These are phyloP conservation scores for Diplodia sapinea DNA, from an alignment of 2,329 filamentous ascomycete genomes.

Conservation along the genomic window DNA sequence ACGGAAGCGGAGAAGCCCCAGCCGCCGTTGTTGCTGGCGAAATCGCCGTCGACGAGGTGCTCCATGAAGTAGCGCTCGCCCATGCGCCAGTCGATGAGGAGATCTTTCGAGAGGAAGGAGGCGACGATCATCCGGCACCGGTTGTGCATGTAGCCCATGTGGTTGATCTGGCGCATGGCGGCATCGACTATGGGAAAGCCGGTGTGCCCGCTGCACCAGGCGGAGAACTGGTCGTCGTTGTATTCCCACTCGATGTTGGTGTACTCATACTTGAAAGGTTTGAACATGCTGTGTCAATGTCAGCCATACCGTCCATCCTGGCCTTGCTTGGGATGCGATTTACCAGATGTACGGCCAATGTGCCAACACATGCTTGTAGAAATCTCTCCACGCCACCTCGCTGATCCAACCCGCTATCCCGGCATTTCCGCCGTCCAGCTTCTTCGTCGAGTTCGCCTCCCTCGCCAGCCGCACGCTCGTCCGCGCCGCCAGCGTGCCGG, in stretches of 20 bases:
- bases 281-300: constrained; percentile 64
- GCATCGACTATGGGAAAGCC: constrained; percentile 86
- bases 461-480: constrained; percentile 70
- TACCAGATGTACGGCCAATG: constrained; percentile 84
- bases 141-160: constrained; percentile 81
- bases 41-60: constrained; percentile 77
- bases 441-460: constrained; percentile 65
- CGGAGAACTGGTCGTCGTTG: constrained; percentile 68
- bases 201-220: constrained; percentile 76
- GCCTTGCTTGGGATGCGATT: constrained; percentile 38
- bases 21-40: constrained; percentile 76
- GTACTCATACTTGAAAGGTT: constrained; percentile 83
- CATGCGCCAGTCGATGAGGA: constrained; percentile 82
- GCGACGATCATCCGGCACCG: constrained; percentile 83
- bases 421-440: constrained; percentile 68
- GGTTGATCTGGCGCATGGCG: constrained; percentile 77
- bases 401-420: constrained; percentile 78
- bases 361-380: constrained; percentile 84
- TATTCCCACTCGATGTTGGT: constrained; percentile 85
- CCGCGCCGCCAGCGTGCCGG: constrained; percentile 70
- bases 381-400: constrained; percentile 85
- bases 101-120: constrained; percentile 79
- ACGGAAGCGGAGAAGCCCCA: constrained; percentile 71
- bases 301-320: constrained; percentile 25
- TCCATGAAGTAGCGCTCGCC: constrained; percentile 86